phyloP scores from a whole-genome alignment of 2,329 filamentous ascomycete species.

The Colletotrichum endophyticum region DNA sequence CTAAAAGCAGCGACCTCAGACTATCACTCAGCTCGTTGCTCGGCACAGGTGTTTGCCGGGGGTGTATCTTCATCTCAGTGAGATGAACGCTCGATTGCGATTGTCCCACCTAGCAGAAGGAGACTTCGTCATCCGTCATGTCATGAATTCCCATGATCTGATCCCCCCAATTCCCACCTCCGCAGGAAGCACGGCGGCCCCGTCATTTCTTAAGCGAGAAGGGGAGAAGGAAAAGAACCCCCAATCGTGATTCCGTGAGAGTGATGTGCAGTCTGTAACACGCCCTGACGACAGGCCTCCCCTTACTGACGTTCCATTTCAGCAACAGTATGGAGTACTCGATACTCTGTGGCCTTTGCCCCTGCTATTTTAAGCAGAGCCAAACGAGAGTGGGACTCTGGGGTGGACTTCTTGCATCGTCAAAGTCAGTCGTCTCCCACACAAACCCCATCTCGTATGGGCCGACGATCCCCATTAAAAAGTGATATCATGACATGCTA shows the following conservation, averaged over 20 bases:
- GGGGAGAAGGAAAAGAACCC: background rate
- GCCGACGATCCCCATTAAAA: background rate
- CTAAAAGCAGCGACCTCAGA: background rate
- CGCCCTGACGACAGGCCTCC: background rate
- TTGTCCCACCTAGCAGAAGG: background rate
- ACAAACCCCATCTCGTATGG: background rate
- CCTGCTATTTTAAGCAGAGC: background rate
- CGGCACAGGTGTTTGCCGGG: background rate
- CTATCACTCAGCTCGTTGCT: background rate
- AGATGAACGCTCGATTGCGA: background rate
- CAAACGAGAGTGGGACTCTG: background rate
- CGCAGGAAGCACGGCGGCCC: background rate
- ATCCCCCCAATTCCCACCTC: background rate
- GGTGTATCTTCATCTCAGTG: background rate
- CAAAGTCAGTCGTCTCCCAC: background rate
- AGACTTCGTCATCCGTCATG: background rate
- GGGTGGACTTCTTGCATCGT: background rate
- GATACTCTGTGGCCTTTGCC: background rate
- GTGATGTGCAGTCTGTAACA: background rate
- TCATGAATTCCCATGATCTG: background rate
- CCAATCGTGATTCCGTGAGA: background rate
- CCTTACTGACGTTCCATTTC: background rate
- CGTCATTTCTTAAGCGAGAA: background rate
- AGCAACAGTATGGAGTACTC: background rate
- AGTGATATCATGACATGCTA: background rate